These are phyloP conservation scores for Podaxis sp. DNA, from an alignment of 768 basidiomycete species.

Conservation along the genomic window DNA sequence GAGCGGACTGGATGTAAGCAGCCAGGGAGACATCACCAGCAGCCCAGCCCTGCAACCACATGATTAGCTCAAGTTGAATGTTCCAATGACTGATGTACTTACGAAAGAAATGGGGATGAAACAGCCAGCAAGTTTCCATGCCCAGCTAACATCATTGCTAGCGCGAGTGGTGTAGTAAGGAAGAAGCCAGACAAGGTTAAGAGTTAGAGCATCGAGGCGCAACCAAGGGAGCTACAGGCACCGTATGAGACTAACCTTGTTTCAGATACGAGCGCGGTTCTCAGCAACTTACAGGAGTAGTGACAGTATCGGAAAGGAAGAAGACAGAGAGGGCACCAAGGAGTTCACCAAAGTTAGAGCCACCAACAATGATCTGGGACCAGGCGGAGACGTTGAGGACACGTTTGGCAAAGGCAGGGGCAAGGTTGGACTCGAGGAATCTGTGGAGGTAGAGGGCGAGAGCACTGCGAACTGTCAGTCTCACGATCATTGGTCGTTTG, in stretches of 20 bases:
- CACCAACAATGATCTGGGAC: constrained; percentile 35
- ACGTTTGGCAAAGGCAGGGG: constrained; percentile 30
- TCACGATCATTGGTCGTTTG: no score
- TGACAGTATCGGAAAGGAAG: constrained; percentile 28
- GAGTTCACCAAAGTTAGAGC: constrained; percentile 35
- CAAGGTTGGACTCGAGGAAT: constrained; percentile 29
- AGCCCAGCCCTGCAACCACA: constrained; percentile 29
- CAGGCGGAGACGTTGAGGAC: constrained; percentile 29
- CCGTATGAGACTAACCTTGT: not conserved
- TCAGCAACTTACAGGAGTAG: constrained; percentile 22
- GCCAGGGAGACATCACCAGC: constrained; percentile 36
- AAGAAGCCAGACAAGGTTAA: constrained; percentile 33
- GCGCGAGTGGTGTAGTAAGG: constrained; percentile 25
- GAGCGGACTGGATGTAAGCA: constrained; percentile 32
- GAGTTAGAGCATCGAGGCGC: constrained; percentile 28
- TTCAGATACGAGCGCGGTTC: not conserved
- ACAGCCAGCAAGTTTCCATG: constrained; percentile 31
- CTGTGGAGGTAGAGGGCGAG: constrained; percentile 32
- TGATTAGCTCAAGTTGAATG: not conserved
- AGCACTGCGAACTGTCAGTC: constrained; percentile 18
- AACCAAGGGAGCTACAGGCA: constrained; percentile 27
- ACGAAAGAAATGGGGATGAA: constrained; percentile 33
- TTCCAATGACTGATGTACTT: not conserved
- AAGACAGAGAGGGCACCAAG: constrained; percentile 30
- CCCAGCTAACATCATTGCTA: constrained; percentile 26